A percentile compares a stretch with the other conserved stretches of the same genome.
These are phyloP conservation scores for Fraxinus albicans DNA, from an alignment of 305 asterid genomes.

Conservation along the genomic window DNA sequence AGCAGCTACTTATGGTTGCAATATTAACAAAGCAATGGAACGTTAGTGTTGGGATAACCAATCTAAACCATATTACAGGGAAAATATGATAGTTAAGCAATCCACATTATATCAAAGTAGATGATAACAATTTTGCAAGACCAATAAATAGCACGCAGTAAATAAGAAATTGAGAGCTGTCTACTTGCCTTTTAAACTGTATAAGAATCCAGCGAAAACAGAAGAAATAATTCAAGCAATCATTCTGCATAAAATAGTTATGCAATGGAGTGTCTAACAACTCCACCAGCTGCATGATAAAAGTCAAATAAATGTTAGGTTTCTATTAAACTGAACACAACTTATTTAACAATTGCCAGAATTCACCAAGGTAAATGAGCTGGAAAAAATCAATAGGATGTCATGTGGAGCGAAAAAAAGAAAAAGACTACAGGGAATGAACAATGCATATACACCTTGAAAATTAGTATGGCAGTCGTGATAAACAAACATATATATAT, in stretches of 20 bases:
- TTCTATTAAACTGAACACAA: conserved; percentile 12
- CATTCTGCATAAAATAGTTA: conserved; percentile 80
- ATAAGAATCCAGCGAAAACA: conserved; percentile 99
- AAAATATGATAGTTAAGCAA: not conserved
- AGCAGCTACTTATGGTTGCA: not conserved
- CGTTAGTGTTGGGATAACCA: not conserved
- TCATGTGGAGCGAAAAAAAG: conserved; percentile 4
- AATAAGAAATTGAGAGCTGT: not conserved
- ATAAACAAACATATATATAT: not conserved
- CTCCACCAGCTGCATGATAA: conserved; percentile 82
- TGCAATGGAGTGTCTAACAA: conserved; percentile 84
- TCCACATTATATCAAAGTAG: not conserved
- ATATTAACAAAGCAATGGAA: not conserved
- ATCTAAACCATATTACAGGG: not conserved
- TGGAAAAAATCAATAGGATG: conserved; percentile 4
- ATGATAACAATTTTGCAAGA: not conserved
- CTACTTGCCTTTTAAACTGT: conserved; percentile 91
- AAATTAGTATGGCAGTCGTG: not conserved
- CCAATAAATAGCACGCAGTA: not conserved
- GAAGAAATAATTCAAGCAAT: conserved; percentile 94
- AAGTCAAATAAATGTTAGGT: conserved; percentile 14
- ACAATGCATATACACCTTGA: not conserved
- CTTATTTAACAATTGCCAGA: not conserved
- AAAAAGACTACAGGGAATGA: not conserved
- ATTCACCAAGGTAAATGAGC: not conserved